These are phyloP conservation scores for Cladobotryum protrusum DNA, from an alignment of 2,329 filamentous ascomycete species.

Conservation along the genomic window DNA sequence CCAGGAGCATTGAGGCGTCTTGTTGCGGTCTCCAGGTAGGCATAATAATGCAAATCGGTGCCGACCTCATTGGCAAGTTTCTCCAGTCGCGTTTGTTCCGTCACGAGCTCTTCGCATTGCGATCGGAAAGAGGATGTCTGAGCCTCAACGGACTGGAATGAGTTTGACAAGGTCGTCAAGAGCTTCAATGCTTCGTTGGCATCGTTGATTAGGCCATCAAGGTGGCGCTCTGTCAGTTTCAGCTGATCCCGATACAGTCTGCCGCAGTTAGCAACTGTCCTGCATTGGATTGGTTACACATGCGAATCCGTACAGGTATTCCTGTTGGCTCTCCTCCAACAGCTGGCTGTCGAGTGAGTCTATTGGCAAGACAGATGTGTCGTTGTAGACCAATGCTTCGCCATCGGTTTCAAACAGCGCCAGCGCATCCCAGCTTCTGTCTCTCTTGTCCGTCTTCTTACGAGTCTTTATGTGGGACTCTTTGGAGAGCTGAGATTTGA, in stretches of 20 bases:
- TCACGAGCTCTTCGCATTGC: constrained; percentile 81
- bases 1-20: constrained; percentile 87
- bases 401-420: constrained; percentile 22
- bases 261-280: constrained; percentile 22
- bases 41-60: constrained; percentile 89
- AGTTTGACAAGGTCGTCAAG: constrained; percentile 71
- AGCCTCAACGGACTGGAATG: constrained; percentile 79
- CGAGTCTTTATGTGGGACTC: constrained; percentile 38
- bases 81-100: constrained; percentile 73
- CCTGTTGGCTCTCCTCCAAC: constrained; percentile 74
- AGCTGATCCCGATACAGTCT: constrained; percentile 78
- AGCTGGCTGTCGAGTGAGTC: constrained; percentile 56
- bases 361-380: constrained; percentile 18
- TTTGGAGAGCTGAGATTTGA: constrained; percentile 50
- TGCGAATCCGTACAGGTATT: constrained; percentile 62
- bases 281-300: background rate
- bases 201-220: constrained; percentile 71
- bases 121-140: constrained; percentile 92
- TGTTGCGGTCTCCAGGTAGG: constrained; percentile 86
- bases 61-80: constrained; percentile 77
- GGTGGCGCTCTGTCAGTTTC: constrained; percentile 70
- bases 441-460: constrained; percentile 30
- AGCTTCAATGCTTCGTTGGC: constrained; percentile 70
- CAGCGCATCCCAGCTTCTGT: constrained; percentile 47
- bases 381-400: constrained; percentile 17